Base-by-base conservation (phyloP, 495 filamentous ascomycete genomes). In the Achaetomiella virescens region DNA sequence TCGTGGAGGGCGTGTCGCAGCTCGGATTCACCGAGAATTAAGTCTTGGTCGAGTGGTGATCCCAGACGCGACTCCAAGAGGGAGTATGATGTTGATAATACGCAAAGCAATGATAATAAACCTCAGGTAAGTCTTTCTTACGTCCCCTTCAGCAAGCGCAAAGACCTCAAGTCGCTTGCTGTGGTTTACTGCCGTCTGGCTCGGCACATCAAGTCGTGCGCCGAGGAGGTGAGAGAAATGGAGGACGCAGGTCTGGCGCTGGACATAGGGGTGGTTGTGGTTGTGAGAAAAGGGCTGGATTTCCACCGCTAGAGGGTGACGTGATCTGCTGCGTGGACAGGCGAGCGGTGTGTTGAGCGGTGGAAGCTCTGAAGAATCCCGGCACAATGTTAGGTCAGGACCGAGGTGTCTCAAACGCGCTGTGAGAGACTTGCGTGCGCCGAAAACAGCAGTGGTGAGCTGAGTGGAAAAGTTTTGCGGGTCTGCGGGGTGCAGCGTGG, bases 81-180 rank as follows among this genome's bases (percentile, higher is more conserved):
- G 36, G 11, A 20, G 17, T 41, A 15, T 15, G n/a, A 29, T 29
- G 22, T 52, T 12, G 48, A 31, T 40, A 42, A 41, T 54, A 40
- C 38, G 38, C 25, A 61, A 27, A 43, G 27, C 10, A 48, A 29
- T 48, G 41, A 46, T 41, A n/a, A n/a, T n/a, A 60, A 37, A 45
- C 38, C 56, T 51, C 21, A 29, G 43, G 48, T 61, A 75, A 80
- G 78, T 79, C 78, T 81, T 81, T 81, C 76, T 77, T 61, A 65
- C 67, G 65, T 67, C 70, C 72, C 74, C 67, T 65, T 57, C 49
- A 76, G 71, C 74, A 77, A 80, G 76, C 78, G 78, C 78, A 81
- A 81, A 81, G 78, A 80, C 78, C 77, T 69, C 61, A 81, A 81
- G 78, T 80, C 78, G 78, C 77, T 64, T 75, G 75, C 72, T 58